These are phyloP conservation scores for Penicillium crustosum DNA, from an alignment of 2,329 filamentous ascomycete species.

Conservation along the genomic window DNA sequence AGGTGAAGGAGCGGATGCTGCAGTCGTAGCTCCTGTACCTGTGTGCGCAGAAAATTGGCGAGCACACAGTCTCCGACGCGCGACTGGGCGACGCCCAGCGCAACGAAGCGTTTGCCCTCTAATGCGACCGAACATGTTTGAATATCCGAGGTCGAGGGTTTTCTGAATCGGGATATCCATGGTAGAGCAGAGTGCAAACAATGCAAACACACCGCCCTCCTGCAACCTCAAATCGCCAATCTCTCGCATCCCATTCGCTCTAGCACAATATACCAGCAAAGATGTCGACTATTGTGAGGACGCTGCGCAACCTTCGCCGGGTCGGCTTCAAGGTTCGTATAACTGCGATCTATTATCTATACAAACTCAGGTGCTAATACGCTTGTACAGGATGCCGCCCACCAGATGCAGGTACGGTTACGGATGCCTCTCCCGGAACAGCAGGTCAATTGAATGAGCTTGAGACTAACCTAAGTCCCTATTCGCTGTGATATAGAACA, in stretches of 20 bases:
- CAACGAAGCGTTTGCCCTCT: conserved; percentile 41
- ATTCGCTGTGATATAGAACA: conserved; percentile 37
- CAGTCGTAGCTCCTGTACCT: conserved; percentile 23
- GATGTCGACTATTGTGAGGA: conserved; percentile 92
- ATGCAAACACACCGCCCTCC: conserved; percentile 35
- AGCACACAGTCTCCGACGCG: conserved; percentile 31
- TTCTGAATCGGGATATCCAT: conserved; percentile 25
- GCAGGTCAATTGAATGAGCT: conserved; percentile 9
- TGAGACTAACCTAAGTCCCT: conserved; percentile 24
- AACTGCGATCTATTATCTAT: conserved; percentile 13
- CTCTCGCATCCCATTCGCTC: conserved; percentile 17
- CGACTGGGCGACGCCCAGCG: conserved; percentile 33
- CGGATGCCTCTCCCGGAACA: conserved; percentile 13
- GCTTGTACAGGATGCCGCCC: conserved; percentile 71
- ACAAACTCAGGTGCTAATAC: conserved; percentile 38
- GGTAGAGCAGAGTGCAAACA: conserved; percentile 33
- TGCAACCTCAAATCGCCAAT: conserved; percentile 25
- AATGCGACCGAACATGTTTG: conserved; percentile 42
- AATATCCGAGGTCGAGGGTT: conserved; percentile 9
- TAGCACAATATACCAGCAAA: conserved; percentile 37
- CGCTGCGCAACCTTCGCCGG: conserved; percentile 80
- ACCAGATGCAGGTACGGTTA: conserved; percentile 78
- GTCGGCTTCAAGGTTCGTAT: conserved; percentile 76
- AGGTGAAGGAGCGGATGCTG: conserved; percentile 41
- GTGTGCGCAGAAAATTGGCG: conserved; percentile 42